Base-by-base conservation (phyloP, 2,329 filamentous ascomycete species). In the Thielaviopsis cerberus region DNA sequence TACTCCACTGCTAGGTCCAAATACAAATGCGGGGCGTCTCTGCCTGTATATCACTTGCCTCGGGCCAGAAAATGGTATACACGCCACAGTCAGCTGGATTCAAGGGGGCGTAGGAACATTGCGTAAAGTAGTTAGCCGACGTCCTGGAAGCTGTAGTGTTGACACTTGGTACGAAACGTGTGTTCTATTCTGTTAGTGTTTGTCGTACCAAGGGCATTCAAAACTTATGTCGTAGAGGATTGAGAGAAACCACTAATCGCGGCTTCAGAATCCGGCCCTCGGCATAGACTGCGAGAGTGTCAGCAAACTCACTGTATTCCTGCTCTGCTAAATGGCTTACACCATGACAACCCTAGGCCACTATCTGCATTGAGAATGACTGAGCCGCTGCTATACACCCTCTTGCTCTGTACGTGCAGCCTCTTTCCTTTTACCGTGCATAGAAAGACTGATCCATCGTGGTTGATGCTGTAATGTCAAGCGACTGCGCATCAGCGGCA, bases 341-440 rank as follows among this genome's bases (percentile, higher is more conserved):
- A 86, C 68, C 84, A 81, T 57, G 85, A 85, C 85, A 85, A 88
- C 23, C 80, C 76, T 2, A 86, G 84, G 83, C 89, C 88, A 63
- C 89, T 85, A 20, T 74, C 73, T 55, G 88, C 77, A 66, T 89
- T 85, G 23, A 84, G 74, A 54, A 89, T 81, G 63, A 88, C 80
- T 10, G 88, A 75, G 0, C 83, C 85, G 63, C 82, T 74, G 27
- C 74, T 78, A 67, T 81, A 89, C 3, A 73, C 68, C 54, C 78
- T 73, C 57, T 79, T 82, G 68, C 82, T 86, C 51, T 80, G 78
- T 13, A 89, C 68, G 17, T 85, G 78, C 45, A 89, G 77, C 62
- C 82, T 86, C 23, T 22, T 26, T 20, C 51, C 37, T 23, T 54
- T 54, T 52, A 3, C 24, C 50, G 24, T 26, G 24, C 37, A 51